These are phyloP conservation scores for Nevesoporus exiguus DNA, from an alignment of 768 basidiomycete genomes.

Conservation along the genomic window DNA sequence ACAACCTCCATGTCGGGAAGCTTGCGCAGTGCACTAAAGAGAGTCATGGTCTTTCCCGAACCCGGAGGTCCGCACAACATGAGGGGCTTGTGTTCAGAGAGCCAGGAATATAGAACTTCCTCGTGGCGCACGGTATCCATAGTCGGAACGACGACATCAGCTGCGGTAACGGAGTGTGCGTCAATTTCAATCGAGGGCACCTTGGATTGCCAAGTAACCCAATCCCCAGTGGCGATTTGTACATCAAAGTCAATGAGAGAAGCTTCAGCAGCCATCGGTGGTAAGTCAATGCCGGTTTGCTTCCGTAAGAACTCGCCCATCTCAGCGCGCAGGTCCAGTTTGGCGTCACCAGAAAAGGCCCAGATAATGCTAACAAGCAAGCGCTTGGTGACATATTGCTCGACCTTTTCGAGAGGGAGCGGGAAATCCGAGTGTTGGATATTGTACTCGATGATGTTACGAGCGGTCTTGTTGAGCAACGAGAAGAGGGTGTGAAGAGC, in stretches of 20 bases:
- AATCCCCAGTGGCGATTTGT: slow-evolving; percentile 78
- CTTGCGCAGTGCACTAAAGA: slow-evolving; percentile 96
- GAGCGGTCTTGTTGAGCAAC: slow-evolving; percentile 91
- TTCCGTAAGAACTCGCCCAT: slow-evolving; percentile 85
- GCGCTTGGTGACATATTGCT: slow-evolving; percentile 88
- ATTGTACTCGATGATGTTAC: slow-evolving; percentile 94
- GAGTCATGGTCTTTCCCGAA: slow-evolving; percentile 99
- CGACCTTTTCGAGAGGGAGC: slow-evolving; percentile 74
- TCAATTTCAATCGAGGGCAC: slow-evolving; percentile 97
- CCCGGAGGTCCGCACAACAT: slow-evolving; percentile 99
- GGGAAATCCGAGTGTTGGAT: slow-evolving; percentile 94
- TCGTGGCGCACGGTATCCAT: slow-evolving; percentile 99
- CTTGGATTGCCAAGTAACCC: slow-evolving; percentile 87
- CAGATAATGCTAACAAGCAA: slow-evolving; percentile 91
- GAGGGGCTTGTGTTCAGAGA: slow-evolving; percentile 96
- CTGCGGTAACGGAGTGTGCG: slow-evolving; percentile 90
- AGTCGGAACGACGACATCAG: slow-evolving; percentile 96
- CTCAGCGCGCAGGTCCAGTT: slow-evolving; percentile 80
- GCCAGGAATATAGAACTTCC: slow-evolving; percentile 97
- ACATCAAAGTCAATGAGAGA: slow-evolving; percentile 97
- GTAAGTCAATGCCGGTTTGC: slow-evolving; percentile 88
- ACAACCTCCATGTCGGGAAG: slow-evolving; percentile 99
- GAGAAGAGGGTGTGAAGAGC: slow-evolving; percentile 97
- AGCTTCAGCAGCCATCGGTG: slow-evolving; percentile 65
- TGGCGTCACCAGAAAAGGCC: slow-evolving; percentile 98